Evolutionary conservation across 2,329 filamentous ascomycete genomes (phyloP).

Genomic region (Nothopassalora personata): DNA sequence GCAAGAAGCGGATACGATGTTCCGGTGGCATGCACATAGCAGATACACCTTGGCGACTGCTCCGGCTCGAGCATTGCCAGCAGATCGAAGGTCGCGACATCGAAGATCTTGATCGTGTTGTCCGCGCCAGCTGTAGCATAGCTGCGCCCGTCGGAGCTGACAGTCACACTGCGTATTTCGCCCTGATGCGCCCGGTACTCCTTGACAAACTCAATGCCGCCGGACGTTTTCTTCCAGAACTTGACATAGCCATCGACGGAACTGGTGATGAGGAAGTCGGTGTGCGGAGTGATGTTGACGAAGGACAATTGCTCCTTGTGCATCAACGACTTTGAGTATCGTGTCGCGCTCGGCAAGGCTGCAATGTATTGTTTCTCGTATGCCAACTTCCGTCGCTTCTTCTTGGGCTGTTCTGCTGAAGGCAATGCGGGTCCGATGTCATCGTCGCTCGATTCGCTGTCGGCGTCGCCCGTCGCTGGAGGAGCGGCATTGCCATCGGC

Average conservation of each 20-base stretch:
- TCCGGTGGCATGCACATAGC: slow-evolving; percentile 85
- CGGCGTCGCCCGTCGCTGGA: slow-evolving; percentile 12
- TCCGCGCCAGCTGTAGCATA: slow-evolving; percentile 84
- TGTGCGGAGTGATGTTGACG: slow-evolving; percentile 79
- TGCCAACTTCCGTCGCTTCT: slow-evolving; percentile 82
- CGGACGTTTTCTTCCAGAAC: slow-evolving; percentile 91
- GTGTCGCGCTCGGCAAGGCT: slow-evolving; percentile 71
- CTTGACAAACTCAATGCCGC: slow-evolving; percentile 95
- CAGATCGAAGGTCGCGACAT: slow-evolving; percentile 64
- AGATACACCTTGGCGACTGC: slow-evolving; percentile 70
- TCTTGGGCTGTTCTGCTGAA: slow-evolving; percentile 68
- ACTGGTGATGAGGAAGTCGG: slow-evolving; percentile 91
- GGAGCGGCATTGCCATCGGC: slow-evolving; percentile 9
- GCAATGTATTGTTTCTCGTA: slow-evolving; percentile 95
- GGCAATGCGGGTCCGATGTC: slow-evolving; percentile 92
- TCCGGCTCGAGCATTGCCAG: slow-evolving; percentile 75
- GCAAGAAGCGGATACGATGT: slow-evolving; percentile 84
- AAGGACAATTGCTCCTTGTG: slow-evolving; percentile 93
- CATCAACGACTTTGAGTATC: slow-evolving; percentile 96
- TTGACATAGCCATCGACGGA: slow-evolving; percentile 96
- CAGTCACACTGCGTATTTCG: slow-evolving; percentile 76
- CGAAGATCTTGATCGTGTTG: slow-evolving; percentile 71
- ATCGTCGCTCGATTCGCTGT: slow-evolving; percentile 57
- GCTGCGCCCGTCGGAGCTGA: slow-evolving; percentile 84
- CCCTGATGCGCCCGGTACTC: slow-evolving; percentile 89